Conservation (phyloP, 2,329 filamentous ascomycete genomes). For the Pseudogymnoascus sp. region DNA sequence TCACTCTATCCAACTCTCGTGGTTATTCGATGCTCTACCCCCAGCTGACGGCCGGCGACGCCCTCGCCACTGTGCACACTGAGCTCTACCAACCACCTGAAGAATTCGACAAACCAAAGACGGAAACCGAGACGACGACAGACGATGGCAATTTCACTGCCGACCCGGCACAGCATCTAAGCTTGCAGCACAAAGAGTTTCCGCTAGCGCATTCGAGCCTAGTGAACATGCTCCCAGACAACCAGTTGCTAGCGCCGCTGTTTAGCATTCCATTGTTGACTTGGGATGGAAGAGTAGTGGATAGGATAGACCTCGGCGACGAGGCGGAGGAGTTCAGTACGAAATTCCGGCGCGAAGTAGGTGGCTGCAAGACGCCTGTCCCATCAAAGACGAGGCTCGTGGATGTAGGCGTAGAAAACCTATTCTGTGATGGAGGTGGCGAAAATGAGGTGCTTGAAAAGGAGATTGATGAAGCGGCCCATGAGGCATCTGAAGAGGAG, state of each 20-base stretch:
- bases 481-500: background rate
- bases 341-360: constrained; percentile 55
- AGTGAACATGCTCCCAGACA: constrained; percentile 40
- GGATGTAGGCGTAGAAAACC: background rate
- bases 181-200: constrained; percentile 21
- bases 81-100: constrained; percentile 69
- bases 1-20: constrained; percentile 66
- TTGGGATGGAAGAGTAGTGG: constrained; percentile 50
- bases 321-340: constrained; percentile 44
- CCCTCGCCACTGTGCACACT: constrained; percentile 65
- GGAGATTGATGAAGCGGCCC: constrained; percentile 14
- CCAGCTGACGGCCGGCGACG: constrained; percentile 34
- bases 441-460: constrained; percentile 15
- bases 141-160: constrained; percentile 20
- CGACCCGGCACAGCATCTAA: constrained; percentile 22
- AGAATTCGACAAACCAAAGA: constrained; percentile 40
- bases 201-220: constrained; percentile 41
- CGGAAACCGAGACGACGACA: constrained; percentile 10
- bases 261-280: constrained; percentile 49
- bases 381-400: background rate
- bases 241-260: constrained; percentile 37
- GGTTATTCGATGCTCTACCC: constrained; percentile 80
- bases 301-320: constrained; percentile 33
- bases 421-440: constrained; percentile 6
- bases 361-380: constrained; percentile 46